Conservation (phyloP, 257 asterid genomes). For the Nicotiana paniculata region DNA sequence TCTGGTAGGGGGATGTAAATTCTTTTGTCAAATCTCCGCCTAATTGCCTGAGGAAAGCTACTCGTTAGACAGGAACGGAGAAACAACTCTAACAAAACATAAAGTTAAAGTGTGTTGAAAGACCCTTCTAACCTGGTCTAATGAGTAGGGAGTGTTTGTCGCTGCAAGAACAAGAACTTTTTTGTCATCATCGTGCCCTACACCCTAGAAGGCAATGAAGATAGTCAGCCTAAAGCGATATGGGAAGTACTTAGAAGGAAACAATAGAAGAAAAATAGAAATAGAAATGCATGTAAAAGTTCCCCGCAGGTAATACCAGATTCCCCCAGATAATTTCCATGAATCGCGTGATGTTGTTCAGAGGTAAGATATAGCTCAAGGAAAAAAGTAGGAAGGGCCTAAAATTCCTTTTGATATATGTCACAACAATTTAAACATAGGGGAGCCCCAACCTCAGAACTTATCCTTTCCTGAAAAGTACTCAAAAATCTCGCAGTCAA, state of each 20-base stretch:
- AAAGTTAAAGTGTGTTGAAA: neutral
- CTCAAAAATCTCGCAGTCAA: neutral
- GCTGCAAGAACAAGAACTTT: slow-evolving; percentile 27
- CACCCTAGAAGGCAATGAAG: slow-evolving; percentile 11
- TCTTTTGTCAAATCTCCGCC: slow-evolving; percentile 28
- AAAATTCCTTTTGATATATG: neutral
- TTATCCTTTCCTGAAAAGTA: neutral
- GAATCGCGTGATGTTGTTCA: neutral
- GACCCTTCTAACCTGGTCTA: slow-evolving; percentile 12
- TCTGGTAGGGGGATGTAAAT: slow-evolving; percentile 28
- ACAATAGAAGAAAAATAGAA: neutral
- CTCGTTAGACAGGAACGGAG: neutral
- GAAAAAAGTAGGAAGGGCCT: neutral
- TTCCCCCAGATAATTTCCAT: neutral
- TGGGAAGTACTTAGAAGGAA: neutral
- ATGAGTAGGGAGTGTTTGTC: slow-evolving; percentile 21
- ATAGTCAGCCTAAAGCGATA: neutral
- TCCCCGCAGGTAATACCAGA: neutral
- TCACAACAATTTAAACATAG: neutral
- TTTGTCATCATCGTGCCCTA: slow-evolving; percentile 18
- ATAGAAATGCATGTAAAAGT: neutral
- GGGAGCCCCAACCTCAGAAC: neutral
- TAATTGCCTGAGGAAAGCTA: slow-evolving; percentile 16
- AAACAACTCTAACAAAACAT: neutral
- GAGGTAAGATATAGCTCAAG: neutral